Evolutionary conservation across 805 yeast species (phyloP), one percentile per base, ranked within the genome.

Genomic region (Candida oleophila): DNA sequence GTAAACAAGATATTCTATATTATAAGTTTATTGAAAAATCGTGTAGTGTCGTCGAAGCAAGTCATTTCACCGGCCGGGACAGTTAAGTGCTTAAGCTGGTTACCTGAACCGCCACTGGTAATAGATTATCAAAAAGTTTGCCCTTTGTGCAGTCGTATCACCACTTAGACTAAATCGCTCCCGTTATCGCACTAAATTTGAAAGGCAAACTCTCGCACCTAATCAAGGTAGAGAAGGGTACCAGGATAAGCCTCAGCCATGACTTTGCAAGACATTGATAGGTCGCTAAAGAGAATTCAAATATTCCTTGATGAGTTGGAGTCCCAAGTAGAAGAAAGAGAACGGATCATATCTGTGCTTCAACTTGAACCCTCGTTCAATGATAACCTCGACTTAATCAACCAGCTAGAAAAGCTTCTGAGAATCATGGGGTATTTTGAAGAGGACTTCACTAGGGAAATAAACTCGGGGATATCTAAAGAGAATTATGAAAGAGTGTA

Each of bases 361-460:
- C 53, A 61, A 28, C 61, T 71, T 30, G 55, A 66, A 20, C 77
- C 77, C 3, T 68, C 74, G 5, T 47, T 64, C 12, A 62, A 69
- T 37, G 77, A 72, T 47, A 69, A 68, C 46, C 59, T 58, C 51
- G 76, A 70, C 39, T 45, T 72, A 20, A 60, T 68, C 28, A 60
- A 52, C 37, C 54, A 56, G 34, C 56, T 72, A 39, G 53, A 56
- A 22, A 61, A 61, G 48, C 52, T 63, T 32, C 46, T 54, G 39
- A 57, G 68, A 44, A 56, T 59, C 38, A 54, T 71, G 32, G 55
- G 47, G 21, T 68, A 62, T 44, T 49, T 68, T 20, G 62, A 61
- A 36, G 61, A 57, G 12, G 75, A 69, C 43, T 46, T 66, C n/a
- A 42, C 34, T 4, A n/a, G 14, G 18, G 45, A 34, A 20, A 34